Evolutionary conservation across 257 asterid species (phyloP).

Genomic region (Ophiorrhiza pumila): DNA sequence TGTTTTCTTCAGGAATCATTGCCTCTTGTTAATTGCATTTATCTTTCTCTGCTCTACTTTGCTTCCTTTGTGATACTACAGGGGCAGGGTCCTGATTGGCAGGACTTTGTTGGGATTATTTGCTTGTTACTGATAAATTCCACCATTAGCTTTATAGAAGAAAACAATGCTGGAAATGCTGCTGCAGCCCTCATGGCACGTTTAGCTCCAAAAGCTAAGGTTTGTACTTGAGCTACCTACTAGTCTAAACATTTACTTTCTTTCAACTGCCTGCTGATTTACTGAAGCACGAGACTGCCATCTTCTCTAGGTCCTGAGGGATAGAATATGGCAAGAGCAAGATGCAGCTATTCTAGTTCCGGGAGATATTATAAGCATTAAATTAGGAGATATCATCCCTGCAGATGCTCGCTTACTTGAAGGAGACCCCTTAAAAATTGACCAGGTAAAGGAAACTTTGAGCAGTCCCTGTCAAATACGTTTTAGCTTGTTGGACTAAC

Average conservation of each 20-base stretch:
- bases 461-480: not conserved
- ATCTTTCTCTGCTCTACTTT: not conserved
- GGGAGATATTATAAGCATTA: slow-evolving; percentile 33
- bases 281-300: not conserved
- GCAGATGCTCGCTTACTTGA: slow-evolving; percentile 33
- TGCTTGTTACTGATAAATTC: slow-evolving; percentile 26
- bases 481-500: not conserved
- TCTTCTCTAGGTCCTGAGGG: slow-evolving; percentile 26
- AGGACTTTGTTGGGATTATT: slow-evolving; percentile 26
- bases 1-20: not conserved
- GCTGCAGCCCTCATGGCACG: slow-evolving; percentile 35
- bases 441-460: slow-evolving; percentile 19
- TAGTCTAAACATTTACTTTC: not conserved
- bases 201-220: slow-evolving; percentile 31
- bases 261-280: not conserved
- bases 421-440: slow-evolving; percentile 28
- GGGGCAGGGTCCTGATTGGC: slow-evolving; percentile 34
- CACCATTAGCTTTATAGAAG: slow-evolving; percentile 28
- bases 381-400: slow-evolving; percentile 33
- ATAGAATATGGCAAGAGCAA: slow-evolving; percentile 27
- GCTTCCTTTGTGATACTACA: slow-evolving; percentile 1
- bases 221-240: not conserved
- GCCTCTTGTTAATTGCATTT: not conserved
- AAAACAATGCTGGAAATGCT: slow-evolving; percentile 34
- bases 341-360: slow-evolving; percentile 29